Evolutionary conservation across 2,329 filamentous ascomycete genomes (phyloP), one percentile per base, ranked within the genome.

Genomic region (Ophiostoma tasmaniense): DNA sequence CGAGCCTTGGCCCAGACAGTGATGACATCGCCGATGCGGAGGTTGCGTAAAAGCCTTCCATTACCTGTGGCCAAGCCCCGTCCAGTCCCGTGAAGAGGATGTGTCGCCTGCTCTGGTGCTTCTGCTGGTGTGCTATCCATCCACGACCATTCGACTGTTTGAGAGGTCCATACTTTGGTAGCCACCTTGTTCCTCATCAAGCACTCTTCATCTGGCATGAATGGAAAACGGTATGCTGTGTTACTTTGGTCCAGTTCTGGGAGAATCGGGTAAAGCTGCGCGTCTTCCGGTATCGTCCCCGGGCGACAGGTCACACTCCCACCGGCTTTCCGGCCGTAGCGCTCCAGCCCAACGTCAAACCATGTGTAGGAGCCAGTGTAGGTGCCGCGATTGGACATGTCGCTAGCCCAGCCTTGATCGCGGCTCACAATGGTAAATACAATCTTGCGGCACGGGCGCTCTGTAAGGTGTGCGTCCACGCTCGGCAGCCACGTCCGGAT

Each of bases 271-370:
- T 66, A 64, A 1, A 64, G 61, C 35, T 30, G 13, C 4, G 25
- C 66, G n/a, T 45, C 33, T 13, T 25, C 20, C 37, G 61, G 61
- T 7, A 64, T 39, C 33, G 20, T 1, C 20, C n/a, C 3, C 13
- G 13, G 22, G 25, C 4, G 7, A 3, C 55, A 13, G 25, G 30
- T 8, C 4, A 6, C 17, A 20, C 30, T 59, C 52, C 6, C 3
- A 35, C 11, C 33, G 33, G 61, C 0, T 73, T 75, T 42, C 20
- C 78, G 78, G 62, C 84, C 82, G 65, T 86, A 83, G 3, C 80
- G 80, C 75, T 89, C 87, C 20, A 87, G 74, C 0, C 87, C 87
- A 20, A 81, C 85, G 68, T 89, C 87, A 70, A 89, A 88, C 87
- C 87, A 90, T 0, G 87, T 87, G 77, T 78, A 87, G 0, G 87